These are phyloP conservation scores for Corylus avellana DNA, from an alignment of 306 rosid genomes.

Conservation along the genomic window DNA sequence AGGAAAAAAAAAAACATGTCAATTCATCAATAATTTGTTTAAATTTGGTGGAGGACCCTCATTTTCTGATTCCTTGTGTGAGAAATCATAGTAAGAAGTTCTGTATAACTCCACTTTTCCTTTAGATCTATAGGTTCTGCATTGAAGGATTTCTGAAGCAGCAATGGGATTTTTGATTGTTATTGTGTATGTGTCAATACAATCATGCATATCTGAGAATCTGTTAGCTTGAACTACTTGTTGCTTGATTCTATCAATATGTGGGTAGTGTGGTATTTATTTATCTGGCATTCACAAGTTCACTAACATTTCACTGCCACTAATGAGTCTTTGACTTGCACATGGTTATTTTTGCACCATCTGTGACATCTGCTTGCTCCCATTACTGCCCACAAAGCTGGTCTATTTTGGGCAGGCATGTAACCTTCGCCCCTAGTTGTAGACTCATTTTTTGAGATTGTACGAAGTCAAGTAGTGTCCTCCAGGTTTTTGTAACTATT, in stretches of 20 bases:
- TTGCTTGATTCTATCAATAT: background rate
- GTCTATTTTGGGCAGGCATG: background rate
- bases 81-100: background rate
- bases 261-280: background rate
- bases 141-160: background rate
- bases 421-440: background rate
- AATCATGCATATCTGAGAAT: background rate
- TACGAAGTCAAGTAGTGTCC: background rate
- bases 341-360: background rate
- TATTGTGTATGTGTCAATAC: background rate
- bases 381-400: background rate
- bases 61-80: background rate
- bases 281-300: background rate
- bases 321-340: background rate
- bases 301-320: background rate
- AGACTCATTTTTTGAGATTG: background rate
- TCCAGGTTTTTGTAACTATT: conserved; percentile 7
- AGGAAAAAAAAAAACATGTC: background rate
- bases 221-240: background rate
- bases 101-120: background rate
- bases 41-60: background rate
- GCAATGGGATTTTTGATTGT: background rate
- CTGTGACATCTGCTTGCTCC: background rate
- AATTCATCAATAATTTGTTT: background rate
- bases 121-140: background rate